Conservation (phyloP, 129 eudicot genomes). For the Chrysanthemum lavandulifolium region DNA sequence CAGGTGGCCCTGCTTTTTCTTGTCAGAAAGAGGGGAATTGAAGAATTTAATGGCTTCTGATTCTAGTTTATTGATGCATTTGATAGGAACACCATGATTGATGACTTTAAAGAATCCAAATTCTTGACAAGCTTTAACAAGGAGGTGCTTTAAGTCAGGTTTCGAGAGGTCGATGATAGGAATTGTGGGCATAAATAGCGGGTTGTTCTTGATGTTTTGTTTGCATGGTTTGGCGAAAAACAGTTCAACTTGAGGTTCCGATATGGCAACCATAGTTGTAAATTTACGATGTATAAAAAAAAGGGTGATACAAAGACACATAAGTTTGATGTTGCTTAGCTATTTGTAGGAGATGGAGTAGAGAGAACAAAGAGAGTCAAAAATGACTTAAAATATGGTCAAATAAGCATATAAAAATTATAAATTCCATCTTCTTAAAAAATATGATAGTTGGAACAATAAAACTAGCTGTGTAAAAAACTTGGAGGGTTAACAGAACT, state of each 20-base stretch:
- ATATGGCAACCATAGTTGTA: slow-evolving; percentile 49
- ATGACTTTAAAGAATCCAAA: slow-evolving; percentile 75
- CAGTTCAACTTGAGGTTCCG: slow-evolving; percentile 53
- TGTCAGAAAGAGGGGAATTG: slow-evolving; percentile 47
- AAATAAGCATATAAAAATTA: too few species aligned
- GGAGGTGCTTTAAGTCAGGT: slow-evolving; percentile 51
- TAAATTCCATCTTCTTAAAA: too few species aligned
- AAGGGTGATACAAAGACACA: too few species aligned
- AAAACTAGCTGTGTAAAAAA: too few species aligned
- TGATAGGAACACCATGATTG: slow-evolving; percentile 63
- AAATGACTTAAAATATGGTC: too few species aligned
- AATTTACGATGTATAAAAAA: background rate
- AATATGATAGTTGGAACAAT: too few species aligned
- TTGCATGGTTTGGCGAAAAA: slow-evolving; percentile 34
- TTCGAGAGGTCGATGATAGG: slow-evolving; percentile 74
- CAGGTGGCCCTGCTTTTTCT: slow-evolving; percentile 57
- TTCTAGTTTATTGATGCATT: slow-evolving; percentile 50
- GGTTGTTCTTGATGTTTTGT: slow-evolving; percentile 19
- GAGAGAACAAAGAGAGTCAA: too few species aligned
- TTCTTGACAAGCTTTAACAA: slow-evolving; percentile 72
- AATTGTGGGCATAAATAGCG: slow-evolving; percentile 24
- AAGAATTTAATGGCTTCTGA: slow-evolving; percentile 64
- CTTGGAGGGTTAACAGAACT: too few species aligned
- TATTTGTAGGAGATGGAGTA: too few species aligned
- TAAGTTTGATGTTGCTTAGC: too few species aligned